phyloP scores from a whole-genome alignment of 1,284 basidiomycete genomes.

The Hymenochaete sp. region DNA sequence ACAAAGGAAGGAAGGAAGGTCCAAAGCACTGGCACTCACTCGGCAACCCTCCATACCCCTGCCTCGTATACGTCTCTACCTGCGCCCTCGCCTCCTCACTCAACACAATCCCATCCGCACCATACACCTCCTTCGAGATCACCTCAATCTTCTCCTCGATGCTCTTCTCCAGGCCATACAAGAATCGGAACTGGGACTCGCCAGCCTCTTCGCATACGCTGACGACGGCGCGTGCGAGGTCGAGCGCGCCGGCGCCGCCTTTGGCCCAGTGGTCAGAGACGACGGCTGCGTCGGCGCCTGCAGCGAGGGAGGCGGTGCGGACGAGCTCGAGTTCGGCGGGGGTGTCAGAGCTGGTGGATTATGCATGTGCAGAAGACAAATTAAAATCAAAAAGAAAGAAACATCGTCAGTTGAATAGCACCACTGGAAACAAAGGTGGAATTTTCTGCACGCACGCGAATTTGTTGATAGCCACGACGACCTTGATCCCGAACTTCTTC shows the following conservation, averaged over 20 bases:
- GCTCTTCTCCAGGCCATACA: slow-evolving; percentile 79
- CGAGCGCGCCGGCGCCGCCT: slow-evolving; percentile 82
- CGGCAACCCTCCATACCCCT: slow-evolving; percentile 75
- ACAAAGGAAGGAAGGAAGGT: slow-evolving; percentile 13
- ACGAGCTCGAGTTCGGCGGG: slow-evolving; percentile 85
- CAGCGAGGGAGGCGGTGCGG: slow-evolving; percentile 69
- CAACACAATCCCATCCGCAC: slow-evolving; percentile 82
- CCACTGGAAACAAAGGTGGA: slow-evolving; percentile 5
- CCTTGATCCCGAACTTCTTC: slow-evolving; percentile 94
- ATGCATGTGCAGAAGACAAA: too few relatives aligned
- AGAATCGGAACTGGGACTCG: slow-evolving; percentile 78
- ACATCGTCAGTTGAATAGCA: slow-evolving; percentile 13
- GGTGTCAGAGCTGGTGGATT: slow-evolving; percentile 85
- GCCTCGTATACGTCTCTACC: slow-evolving; percentile 85
- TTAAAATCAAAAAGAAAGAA: too few relatives aligned
- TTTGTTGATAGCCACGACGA: slow-evolving; percentile 92
- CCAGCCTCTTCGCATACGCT: slow-evolving; percentile 71
- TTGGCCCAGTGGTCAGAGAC: slow-evolving; percentile 96
- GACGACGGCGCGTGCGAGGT: slow-evolving; percentile 83
- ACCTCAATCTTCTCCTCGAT: slow-evolving; percentile 84
- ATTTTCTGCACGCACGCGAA: slow-evolving; percentile 82
- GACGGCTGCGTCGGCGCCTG: slow-evolving; percentile 92
- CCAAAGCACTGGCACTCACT: slow-evolving; percentile 50
- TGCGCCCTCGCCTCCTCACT: slow-evolving; percentile 80
- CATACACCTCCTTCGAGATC: slow-evolving; percentile 86